Base-by-base conservation (phyloP, 331 rosid species). In the Ulmus americana region DNA sequence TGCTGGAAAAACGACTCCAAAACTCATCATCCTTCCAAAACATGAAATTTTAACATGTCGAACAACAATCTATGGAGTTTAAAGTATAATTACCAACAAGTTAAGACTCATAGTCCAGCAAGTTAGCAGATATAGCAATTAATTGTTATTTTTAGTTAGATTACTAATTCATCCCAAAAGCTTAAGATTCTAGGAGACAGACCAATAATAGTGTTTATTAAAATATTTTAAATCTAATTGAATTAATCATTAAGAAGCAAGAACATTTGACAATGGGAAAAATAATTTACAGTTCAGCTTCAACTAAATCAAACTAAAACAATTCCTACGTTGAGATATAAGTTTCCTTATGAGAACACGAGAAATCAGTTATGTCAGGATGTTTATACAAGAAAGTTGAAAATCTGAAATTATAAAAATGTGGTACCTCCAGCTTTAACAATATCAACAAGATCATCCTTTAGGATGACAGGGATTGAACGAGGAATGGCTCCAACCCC, bases 401-500 rank as follows among this genome's bases (percentile, higher is more conserved):
- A 55, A 73, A 64, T 10, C n/a, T 8, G 57, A 57, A 48, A 49
- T 50, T 1, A 44, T 41, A 59, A 42, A 44, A 49, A 54, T 55
- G 49, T 56, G 49, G 77, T 83, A 92, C 98, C 98, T 83, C 98
- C 98, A 68, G 96, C 98, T 85, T 88, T 92, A 63, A 92, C 85
- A 67, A 82, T 78, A 73, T 92, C 98, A 69, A 83, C 98, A 65
- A 92, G 96, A 76, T 92, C 98, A 42, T 92, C 96, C 81, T 86
- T 74, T 75, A 92, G 75, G 76, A 92, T 83, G 83, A 92, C 83
- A 63, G 77, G 86, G 71, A 92, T 82, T 61, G 98, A 80, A 56
- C 98, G 98, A 70, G 98, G 98, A 75, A 92, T 92, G 16, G 92
- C 95, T 58, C 97, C 96, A 69, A 88, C 96, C 56, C 95, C 90